phyloP scores from a whole-genome alignment of 202 grass and related monocot species.

The Zizania palustris region DNA sequence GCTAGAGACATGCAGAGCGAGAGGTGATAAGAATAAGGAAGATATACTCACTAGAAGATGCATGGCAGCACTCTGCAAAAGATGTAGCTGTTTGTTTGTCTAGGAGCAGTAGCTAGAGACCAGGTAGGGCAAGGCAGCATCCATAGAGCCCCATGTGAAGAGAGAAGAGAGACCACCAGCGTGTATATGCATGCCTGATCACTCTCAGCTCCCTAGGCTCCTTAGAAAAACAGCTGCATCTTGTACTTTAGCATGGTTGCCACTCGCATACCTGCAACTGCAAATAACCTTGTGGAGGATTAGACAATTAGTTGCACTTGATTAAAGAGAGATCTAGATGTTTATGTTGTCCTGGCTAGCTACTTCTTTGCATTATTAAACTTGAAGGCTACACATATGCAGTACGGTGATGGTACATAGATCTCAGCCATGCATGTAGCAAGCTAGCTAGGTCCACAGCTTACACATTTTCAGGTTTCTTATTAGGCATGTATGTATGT shows the following conservation, averaged over 20 bases:
- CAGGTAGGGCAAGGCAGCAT: background rate
- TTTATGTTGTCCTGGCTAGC: constrained; percentile 43
- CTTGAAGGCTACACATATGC: constrained; percentile 36
- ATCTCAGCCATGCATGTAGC: constrained; percentile 35
- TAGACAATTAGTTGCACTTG: constrained; percentile 52
- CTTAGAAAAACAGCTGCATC: constrained; percentile 52
- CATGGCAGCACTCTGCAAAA: constrained; percentile 44
- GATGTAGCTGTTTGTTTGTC: constrained; percentile 52
- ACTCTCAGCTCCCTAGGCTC: constrained; percentile 51
- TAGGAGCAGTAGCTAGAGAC: constrained; percentile 33
- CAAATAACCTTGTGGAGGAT: constrained; percentile 46
- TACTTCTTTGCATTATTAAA: constrained; percentile 33
- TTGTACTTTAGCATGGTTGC: constrained; percentile 66
- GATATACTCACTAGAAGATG: constrained; percentile 34
- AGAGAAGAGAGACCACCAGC: constrained; percentile 36
- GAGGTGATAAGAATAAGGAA: constrained; percentile 43
- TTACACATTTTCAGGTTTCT: constrained; percentile 39
- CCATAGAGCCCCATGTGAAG: constrained; percentile 56
- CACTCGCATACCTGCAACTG: constrained; percentile 53
- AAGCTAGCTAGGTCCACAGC: constrained; percentile 42
- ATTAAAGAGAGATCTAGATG: constrained; percentile 63
- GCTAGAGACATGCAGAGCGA: constrained; percentile 20
- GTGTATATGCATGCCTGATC: constrained; percentile 41
- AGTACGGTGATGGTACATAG: constrained; percentile 24
- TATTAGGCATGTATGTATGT: constrained; percentile 42